Conservation (phyloP, 805 yeast species). For the Nakazawaea peltata region DNA sequence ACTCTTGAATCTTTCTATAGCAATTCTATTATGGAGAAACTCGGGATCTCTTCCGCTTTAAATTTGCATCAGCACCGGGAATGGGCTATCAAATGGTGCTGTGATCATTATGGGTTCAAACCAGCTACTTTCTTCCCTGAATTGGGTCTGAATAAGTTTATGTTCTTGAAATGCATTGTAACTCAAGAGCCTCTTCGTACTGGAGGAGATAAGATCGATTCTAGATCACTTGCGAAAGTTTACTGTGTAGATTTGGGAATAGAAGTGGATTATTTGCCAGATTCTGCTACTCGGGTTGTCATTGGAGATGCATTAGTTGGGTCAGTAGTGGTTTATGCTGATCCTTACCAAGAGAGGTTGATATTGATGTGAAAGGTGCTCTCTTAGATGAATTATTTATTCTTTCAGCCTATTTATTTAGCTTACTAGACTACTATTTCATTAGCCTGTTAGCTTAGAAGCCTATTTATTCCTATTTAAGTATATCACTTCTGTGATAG, state of each 20-base stretch:
- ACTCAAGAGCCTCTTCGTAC: slow-evolving; percentile 22
- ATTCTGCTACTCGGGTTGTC: slow-evolving; percentile 15
- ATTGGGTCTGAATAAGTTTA: slow-evolving; percentile 8
- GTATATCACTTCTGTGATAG: too few relatives aligned
- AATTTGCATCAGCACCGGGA: slow-evolving; percentile 27
- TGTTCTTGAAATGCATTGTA: slow-evolving; percentile 35
- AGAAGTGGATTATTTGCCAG: slow-evolving; percentile 33
- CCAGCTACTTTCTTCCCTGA: slow-evolving; percentile 12
- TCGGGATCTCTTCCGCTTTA: background rate
- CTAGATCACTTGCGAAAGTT: slow-evolving; percentile 32
- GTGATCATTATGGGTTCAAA: slow-evolving; percentile 4
- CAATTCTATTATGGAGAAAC: slow-evolving; percentile 1
- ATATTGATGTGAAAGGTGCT: too few relatives aligned
- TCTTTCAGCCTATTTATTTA: too few relatives aligned
- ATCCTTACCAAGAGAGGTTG: slow-evolving; percentile 30
- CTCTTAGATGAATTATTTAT: too few relatives aligned
- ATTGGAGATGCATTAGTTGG: slow-evolving; percentile 40
- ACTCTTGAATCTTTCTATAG: slow-evolving; percentile 2
- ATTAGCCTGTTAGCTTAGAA: too few relatives aligned
- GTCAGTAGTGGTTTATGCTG: slow-evolving; percentile 33
- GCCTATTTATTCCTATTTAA: too few relatives aligned
- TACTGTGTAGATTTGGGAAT: slow-evolving; percentile 40
- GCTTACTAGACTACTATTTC: too few relatives aligned
- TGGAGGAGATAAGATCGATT: too few relatives aligned
- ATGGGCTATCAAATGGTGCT: slow-evolving; percentile 13